phyloP scores from a whole-genome alignment of 495 filamentous ascomycete genomes.

The Emericellopsis terricola region DNA sequence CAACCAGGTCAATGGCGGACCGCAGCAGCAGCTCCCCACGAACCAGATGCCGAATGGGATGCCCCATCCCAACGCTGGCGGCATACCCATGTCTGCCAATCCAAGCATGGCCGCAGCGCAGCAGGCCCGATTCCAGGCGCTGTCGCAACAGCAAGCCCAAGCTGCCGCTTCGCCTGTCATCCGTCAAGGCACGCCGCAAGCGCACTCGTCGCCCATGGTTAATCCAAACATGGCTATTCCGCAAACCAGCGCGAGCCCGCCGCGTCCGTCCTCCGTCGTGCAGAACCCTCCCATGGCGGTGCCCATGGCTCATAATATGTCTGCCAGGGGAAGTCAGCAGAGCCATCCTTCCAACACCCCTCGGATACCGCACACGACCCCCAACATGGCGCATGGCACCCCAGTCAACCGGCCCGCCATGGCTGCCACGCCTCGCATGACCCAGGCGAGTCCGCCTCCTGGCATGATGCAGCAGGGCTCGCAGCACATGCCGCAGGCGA shows the following conservation, averaged over 20 bases:
- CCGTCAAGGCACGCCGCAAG: slow-evolving; percentile 63
- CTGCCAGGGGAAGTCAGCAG: slow-evolving; percentile 61
- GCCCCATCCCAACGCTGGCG: slow-evolving; percentile 9
- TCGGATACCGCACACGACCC: slow-evolving; percentile 60
- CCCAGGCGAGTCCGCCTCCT: slow-evolving; percentile 48
- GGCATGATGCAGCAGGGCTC: slow-evolving; percentile 39
- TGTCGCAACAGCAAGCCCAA: slow-evolving; percentile 51
- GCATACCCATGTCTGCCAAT: too few species aligned
- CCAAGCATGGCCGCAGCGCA: too few species aligned
- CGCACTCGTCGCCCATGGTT: slow-evolving; percentile 58
- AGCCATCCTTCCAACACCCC: slow-evolving; percentile 62
- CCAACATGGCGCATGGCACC: slow-evolving; percentile 56
- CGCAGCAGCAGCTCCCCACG: slow-evolving; percentile 31
- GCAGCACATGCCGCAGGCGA: slow-evolving; percentile 32
- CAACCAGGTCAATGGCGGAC: slow-evolving; percentile 22
- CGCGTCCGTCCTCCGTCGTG: slow-evolving; percentile 56
- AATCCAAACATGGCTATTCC: slow-evolving; percentile 53
- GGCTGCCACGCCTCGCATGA: slow-evolving; percentile 54
- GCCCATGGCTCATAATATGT: slow-evolving; percentile 55
- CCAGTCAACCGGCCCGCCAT: slow-evolving; percentile 46
- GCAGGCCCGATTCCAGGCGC: slow-evolving; percentile 34
- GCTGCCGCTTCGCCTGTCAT: slow-evolving; percentile 62
- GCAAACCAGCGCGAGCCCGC: slow-evolving; percentile 56
- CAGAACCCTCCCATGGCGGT: slow-evolving; percentile 46
- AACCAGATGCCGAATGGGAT: slow-evolving; percentile 29